These are phyloP conservation scores for Gossypium gossypioides DNA, from an alignment of 441 rosid species.

Conservation along the genomic window DNA sequence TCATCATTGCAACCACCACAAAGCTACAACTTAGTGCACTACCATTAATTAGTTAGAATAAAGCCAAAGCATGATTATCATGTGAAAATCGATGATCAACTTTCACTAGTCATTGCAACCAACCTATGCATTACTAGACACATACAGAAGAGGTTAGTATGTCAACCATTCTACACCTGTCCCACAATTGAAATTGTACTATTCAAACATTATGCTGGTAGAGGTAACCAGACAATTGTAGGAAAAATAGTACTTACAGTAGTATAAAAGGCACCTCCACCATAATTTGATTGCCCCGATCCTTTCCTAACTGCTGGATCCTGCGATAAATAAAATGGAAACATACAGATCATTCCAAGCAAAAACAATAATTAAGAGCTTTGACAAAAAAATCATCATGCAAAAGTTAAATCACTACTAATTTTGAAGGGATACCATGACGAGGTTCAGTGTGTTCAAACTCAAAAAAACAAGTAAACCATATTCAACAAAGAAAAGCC, in stretches of 20 bases:
- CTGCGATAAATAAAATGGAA: conserved; percentile 21
- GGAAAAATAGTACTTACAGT: conserved; percentile 22
- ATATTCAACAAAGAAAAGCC: background rate
- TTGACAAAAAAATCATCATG: background rate
- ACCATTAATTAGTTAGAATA: background rate
- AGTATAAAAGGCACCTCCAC: conserved; percentile 49
- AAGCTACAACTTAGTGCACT: background rate
- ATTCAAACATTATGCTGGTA: background rate
- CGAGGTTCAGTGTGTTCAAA: background rate
- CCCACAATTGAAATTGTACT: background rate
- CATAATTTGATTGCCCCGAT: conserved; percentile 31
- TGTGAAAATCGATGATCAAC: background rate
- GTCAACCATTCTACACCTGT: background rate
- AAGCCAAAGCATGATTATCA: background rate
- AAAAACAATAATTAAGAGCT: background rate
- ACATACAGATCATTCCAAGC: background rate
- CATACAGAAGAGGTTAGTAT: background rate
- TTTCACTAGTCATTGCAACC: background rate
- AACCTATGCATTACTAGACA: background rate
- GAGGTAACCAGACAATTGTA: background rate
- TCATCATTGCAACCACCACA: background rate
- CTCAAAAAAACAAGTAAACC: background rate
- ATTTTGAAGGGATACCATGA: background rate
- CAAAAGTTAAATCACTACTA: background rate
- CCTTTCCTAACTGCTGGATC: conserved; percentile 27